Evolutionary conservation across 2,329 filamentous ascomycete species (phyloP).

Genomic region (Claviceps quebecensis): DNA sequence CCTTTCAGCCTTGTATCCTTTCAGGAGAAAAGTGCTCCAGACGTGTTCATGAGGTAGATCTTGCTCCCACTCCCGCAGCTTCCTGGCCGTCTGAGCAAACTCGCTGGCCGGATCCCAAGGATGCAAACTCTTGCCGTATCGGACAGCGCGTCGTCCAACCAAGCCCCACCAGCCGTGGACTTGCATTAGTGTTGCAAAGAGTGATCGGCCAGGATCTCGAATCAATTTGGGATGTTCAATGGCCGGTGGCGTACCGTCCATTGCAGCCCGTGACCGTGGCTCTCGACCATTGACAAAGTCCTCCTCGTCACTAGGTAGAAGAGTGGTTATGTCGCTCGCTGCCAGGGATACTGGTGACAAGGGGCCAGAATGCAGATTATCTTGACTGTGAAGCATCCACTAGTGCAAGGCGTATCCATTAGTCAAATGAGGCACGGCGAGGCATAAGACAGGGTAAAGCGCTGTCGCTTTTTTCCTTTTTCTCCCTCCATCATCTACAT

Average conservation of each 20-base stretch:
- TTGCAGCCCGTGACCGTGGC: conserved; percentile 36
- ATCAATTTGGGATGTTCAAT: conserved; percentile 29
- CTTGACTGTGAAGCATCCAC: conserved; percentile 48
- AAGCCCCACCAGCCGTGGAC: conserved; percentile 40
- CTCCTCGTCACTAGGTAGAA: conserved; percentile 37
- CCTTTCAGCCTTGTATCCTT: conserved; percentile 31
- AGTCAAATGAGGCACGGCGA: background rate
- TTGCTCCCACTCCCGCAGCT: conserved; percentile 33
- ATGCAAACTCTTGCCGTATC: conserved; percentile 25
- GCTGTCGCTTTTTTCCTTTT: too few relatives aligned
- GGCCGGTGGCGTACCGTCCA: conserved; percentile 38
- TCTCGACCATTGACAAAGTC: conserved; percentile 34
- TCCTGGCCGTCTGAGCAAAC: conserved; percentile 28
- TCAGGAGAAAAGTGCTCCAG: conserved; percentile 29
- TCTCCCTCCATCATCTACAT: too few relatives aligned
- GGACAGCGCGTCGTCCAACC: conserved; percentile 34
- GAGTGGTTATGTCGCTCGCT: conserved; percentile 38
- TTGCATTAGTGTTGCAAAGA: conserved; percentile 42
- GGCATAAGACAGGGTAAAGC: background rate
- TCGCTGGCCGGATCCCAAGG: conserved; percentile 36
- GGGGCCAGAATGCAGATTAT: conserved; percentile 41
- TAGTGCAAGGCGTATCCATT: conserved; percentile 10
- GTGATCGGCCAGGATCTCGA: conserved; percentile 29
- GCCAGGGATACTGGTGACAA: conserved; percentile 36
- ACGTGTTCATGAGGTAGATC: conserved; percentile 32